A percentile compares a stretch with the other conserved stretches of the same genome.
These are phyloP conservation scores for Buxus sempervirens DNA, from an alignment of 164 flowering plant genomes.

Conservation along the genomic window DNA sequence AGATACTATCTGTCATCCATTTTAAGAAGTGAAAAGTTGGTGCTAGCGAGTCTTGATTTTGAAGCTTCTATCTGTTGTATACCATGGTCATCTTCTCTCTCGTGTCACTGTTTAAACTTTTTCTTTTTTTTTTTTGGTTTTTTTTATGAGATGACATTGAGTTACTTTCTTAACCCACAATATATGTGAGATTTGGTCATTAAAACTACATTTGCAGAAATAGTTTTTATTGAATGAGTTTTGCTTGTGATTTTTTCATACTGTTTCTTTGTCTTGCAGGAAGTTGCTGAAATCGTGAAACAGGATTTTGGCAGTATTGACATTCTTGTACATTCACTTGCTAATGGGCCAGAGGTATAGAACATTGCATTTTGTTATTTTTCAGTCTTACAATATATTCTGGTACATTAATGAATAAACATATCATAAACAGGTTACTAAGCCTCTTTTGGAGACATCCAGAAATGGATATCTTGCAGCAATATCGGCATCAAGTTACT, in stretches of 20 bases:
- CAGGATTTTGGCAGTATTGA: constrained; percentile 94
- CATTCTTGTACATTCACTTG: constrained; percentile 97
- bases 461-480: constrained; percentile 95
- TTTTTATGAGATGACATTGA: too few relatives aligned
- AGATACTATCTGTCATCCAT: too few relatives aligned
- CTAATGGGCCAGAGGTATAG: constrained; percentile 96
- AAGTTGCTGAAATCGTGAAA: constrained; percentile 83
- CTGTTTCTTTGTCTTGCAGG: constrained; percentile 39
- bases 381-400: neutral
- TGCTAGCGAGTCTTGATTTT: neutral
- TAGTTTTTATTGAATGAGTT: neutral
- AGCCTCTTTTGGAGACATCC: constrained; percentile 90
- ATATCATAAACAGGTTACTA: constrained; percentile 55
- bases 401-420: neutral
- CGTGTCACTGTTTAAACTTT: neutral
- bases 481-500: constrained; percentile 92
- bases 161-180: too few relatives aligned
- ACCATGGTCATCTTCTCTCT: too few relatives aligned
- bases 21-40: neutral
- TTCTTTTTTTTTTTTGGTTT: too few relatives aligned
- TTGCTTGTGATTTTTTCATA: neutral
- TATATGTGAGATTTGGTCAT: too few relatives aligned
- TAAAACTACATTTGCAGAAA: too few relatives aligned
- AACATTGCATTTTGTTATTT: neutral
- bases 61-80: neutral